Evolutionary conservation across 805 yeast genomes (phyloP), one percentile per base, ranked within the genome.

Genomic region (Danielia reshetovae): DNA sequence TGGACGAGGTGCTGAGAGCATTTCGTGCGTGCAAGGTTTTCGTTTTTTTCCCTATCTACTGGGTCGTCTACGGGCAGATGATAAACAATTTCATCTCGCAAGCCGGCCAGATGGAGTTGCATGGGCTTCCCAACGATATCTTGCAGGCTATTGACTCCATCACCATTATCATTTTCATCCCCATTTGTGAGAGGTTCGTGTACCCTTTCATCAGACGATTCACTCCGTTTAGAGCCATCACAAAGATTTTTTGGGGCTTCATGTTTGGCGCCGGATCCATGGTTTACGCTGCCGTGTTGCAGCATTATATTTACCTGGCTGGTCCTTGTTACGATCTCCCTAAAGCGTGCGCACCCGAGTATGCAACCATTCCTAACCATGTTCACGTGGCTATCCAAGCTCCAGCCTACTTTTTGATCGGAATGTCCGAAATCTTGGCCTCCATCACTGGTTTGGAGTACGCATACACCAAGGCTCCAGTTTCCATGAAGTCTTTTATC

Each of bases 401-500:
- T n/a, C 82, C 82, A 12, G 82, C 87, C 4, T 85, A 84, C 59
- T 71, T 81, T 27, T 62, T 85, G 43, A 77, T 81, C 58, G 90
- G 85, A 9, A 55, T 81, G 35, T 76, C 88, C 12, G 94, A 85
- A 60, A 83, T 84, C 45, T 74, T 85, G 48, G 88, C 89, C 21
- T 80, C 85, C 34, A 75, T 83, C 49, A 83, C 93, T 15, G 93
- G 90, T 49, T 73, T 81, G 48, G 93, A 85, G 63, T 83, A 81
- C 54, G 94, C 94, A 13, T 85, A 81, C 63, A 78, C 88, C 18
- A 81, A 84, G 64, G 90, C 93, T 5, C 93, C 93, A 27, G 71
- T 70, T 7, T 62, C 72, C 32, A 77, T 78, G 84, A 77, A 76
- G 57, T 73, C 82, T 11, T 73, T 78, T 52, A 72, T 78, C 49